Evolutionary conservation across 176 grass and related monocot genomes (phyloP), one percentile per base, ranked within the genome.

Genomic region (Luzula sylvatica): DNA sequence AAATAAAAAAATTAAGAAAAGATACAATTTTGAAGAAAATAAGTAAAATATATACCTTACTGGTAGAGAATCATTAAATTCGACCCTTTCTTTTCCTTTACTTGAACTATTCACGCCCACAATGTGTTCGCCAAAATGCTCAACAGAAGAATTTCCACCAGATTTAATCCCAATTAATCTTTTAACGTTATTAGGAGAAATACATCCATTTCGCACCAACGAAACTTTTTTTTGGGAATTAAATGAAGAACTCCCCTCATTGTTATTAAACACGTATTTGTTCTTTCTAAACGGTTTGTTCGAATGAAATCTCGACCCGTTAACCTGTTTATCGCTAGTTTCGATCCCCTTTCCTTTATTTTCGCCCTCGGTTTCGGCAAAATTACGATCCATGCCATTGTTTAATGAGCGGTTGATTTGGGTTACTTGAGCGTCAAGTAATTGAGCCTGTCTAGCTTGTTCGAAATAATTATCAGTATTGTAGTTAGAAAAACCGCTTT

Each of bases 151-250:
- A 45, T 27, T 49, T 56, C 28, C 28, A 14, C 29, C 15, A 50
- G 23, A 23, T 18, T 4, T 55, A 3, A 13, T n/a, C n/a, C n/a
- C n/a, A n/a, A n/a, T 35, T 35, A 35, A 35, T 2, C 9, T 35
- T 35, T 35, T 35, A 24, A 56, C 28, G 1, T 65, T 73, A 22
- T 55, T 24, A 38, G 70, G 50, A 46, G 70, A 64, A 15, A 65
- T 56, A 43, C 39, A 65, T 25, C 59, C 70, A 55, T 73, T 56
- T 12, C 38, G 59, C 38, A 65, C 58, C 48, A 65, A 35, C 9
- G 30, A 35, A 35, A 35, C 23, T 12, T 48, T 61, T 61, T 38
- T 61, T 41, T 61, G 56, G 11, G 20, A 18, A 23, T 26, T 45
- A 11, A 44, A 45, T 42, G 56, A 15, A 42, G 39, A 26, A 61